Percentiles rank a stretch among this genome's conserved stretches.
Conservation (phyloP, 1,139 yeast species). For the Oligophagozyma castellii region DNA sequence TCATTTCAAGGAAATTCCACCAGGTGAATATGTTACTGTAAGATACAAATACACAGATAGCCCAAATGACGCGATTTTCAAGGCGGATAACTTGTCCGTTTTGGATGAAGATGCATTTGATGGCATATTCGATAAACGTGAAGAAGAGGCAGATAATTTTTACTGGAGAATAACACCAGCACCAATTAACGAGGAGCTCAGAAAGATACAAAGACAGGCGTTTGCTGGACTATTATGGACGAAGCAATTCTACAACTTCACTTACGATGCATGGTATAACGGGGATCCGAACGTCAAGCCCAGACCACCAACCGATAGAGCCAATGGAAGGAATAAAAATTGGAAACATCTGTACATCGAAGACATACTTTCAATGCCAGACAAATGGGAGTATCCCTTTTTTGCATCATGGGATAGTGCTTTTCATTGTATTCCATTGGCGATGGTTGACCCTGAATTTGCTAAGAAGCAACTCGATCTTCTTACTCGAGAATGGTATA, state of each 20-base stretch:
- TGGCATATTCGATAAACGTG: conserved; percentile 55
- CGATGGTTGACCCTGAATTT: conserved; percentile 90
- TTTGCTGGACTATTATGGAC: conserved; percentile 93
- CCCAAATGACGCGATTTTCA: conserved; percentile 15
- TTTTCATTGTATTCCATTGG: conserved; percentile 87
- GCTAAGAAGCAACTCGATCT: conserved; percentile 84
- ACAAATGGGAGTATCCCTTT: conserved; percentile 94
- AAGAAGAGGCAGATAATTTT: conserved; percentile 86
- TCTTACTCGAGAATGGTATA: conserved; percentile 90
- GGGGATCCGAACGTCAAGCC: conserved; percentile 73
- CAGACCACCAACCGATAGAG: conserved; percentile 69
- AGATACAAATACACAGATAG: conserved; percentile 55
- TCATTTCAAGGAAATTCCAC: conserved; percentile 66
- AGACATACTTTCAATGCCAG: conserved; percentile 83
- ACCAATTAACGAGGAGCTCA: conserved; percentile 70
- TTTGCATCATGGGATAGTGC: conserved; percentile 98
- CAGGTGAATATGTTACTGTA: conserved; percentile 80
- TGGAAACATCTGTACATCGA: conserved; percentile 89
- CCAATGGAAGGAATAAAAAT: conserved; percentile 70
- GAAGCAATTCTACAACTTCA: conserved; percentile 81
- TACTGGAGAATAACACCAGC: conserved; percentile 83
- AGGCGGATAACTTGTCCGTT: conserved; percentile 28
- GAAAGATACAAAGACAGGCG: conserved; percentile 87
- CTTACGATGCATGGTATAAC: conserved; percentile 75
- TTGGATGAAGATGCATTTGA: conserved; percentile 74